Base-by-base conservation (phyloP, 2,329 filamentous ascomycete genomes). In the Neofusicoccum laricinum region DNA sequence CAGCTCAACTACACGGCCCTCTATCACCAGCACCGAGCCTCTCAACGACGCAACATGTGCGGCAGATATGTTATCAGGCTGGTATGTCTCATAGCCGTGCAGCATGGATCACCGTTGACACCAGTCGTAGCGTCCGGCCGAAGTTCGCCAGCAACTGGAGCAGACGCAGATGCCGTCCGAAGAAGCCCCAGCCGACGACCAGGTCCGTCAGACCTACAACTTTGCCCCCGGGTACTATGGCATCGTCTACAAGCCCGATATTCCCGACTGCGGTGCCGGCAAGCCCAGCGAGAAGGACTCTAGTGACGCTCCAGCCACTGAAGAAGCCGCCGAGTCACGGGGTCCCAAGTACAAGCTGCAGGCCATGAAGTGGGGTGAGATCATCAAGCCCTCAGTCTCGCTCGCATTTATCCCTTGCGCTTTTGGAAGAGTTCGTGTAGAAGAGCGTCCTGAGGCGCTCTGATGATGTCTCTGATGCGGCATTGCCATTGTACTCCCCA, bases 171-270 rank as follows among this genome's bases (percentile, higher is more conserved):
- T 96, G 86, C 85, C 84, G 2, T 87, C 92, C 2, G 83, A 89
- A 64, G 86, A 92, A 64, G 87, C 85, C 0, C 91, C 91, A 0
- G 84, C 85, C 3, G 91, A 96, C 69, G 86, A 91, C 17, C 85
- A 81, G 51, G 79, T 87, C 38, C 86, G 90, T 41, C 90, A 92
- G 72, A 92, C 86, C 40, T 97, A 96, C 80, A 98, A 98, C 75
- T 96, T 99, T 73, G 92, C 94, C 0, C 95, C 95, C 0, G 91
- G 93, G 0, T 91, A 92, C 67, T 84, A 90, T 71, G 94, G 95
- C 38, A 82, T 95, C 25, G 91, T 98, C 30, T 97, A 96, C 74
- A 87, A 93, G 65, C 92, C 92, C 38, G 87, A 92, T 59, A 84
- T 85, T 5, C 83, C 87, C 12, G 87, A 89, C 65, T 79, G 80